phyloP scores from a whole-genome alignment of 1,139 yeast species.

The Diutina siamensis region DNA sequence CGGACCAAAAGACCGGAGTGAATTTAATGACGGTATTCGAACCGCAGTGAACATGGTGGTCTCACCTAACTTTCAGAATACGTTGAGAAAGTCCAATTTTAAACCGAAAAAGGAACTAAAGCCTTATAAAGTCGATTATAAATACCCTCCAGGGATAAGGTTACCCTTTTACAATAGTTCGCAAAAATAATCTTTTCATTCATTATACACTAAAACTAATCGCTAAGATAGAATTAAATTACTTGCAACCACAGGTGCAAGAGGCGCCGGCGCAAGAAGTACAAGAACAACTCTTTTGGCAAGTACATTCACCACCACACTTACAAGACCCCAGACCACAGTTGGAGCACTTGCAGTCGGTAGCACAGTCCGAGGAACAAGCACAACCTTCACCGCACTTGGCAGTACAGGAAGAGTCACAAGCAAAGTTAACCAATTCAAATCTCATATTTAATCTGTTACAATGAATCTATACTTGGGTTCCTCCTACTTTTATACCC shows the following conservation, averaged over 20 bases:
- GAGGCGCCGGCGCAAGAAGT: too few species aligned
- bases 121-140: too few species aligned
- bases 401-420: constrained; percentile 2
- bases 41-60: not conserved
- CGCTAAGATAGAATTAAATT: too few species aligned
- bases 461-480: not conserved
- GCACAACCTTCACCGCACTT: not conserved
- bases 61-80: not conserved
- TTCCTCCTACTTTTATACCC: not conserved
- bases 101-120: not conserved
- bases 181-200: too few species aligned
- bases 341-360: not conserved
- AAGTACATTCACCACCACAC: not conserved
- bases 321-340: not conserved
- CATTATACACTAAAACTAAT: too few species aligned
- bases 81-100: not conserved
- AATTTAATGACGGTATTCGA: too few species aligned
- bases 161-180: too few species aligned
- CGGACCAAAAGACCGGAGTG: not conserved
- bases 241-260: too few species aligned
- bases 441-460: not conserved
- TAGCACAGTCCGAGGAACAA: constrained; percentile 2
- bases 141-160: too few species aligned
- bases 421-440: constrained; percentile 4
- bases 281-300: not conserved